Base-by-base conservation (phyloP, 2,329 filamentous ascomycete genomes). In the Colletotrichum simmondsii region DNA sequence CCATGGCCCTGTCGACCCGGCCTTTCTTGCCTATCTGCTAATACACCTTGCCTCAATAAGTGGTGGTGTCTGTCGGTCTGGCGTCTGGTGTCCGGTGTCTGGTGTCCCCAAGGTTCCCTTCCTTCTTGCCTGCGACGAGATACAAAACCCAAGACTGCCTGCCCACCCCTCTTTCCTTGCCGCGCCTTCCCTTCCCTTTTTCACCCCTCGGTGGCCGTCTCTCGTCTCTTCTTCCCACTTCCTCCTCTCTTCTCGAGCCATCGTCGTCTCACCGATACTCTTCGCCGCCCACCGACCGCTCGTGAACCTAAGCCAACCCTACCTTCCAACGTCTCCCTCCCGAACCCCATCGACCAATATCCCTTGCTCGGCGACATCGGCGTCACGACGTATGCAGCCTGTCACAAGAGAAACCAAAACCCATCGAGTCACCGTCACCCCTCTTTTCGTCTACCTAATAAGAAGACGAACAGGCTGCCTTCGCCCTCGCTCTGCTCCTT, bases 61-160 rank as follows among this genome's bases (percentile, higher is more conserved):
- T n/a, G 46, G 46, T 64, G 12, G 49, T 64, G 61, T 35, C 46
- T 28, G 62, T 42, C 46, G 35, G 62, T 65, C 63, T 59, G 63
- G 49, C 63, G 49, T n/a, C 30, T 42, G 37, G 37, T 14, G 53
- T 56, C 53, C 26, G 53, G 53, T 26, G 49, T 53, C 61, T 59
- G 63, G 59, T 69, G 49, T 28, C 32, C 57, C 65, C 71, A 54
- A 69, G 65, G 67, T 60, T 73, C 65, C 66, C 49, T 70, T 64
- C 66, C 67, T 57, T 62, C 42, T 32, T 61, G 68, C 37, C 71
- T 71, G 68, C 68, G 67, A 73, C 71, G 68, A 73, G 52, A 73
- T 73, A 73, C 71, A 73, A 73, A 73, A 73, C 71, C 62, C 62
- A 65, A 73, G 71, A 62, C 67, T 49, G 57, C 57, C 68, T 73